Evolutionary conservation across 331 rosid species (phyloP).

Genomic region (Phaseolus coccineus): DNA sequence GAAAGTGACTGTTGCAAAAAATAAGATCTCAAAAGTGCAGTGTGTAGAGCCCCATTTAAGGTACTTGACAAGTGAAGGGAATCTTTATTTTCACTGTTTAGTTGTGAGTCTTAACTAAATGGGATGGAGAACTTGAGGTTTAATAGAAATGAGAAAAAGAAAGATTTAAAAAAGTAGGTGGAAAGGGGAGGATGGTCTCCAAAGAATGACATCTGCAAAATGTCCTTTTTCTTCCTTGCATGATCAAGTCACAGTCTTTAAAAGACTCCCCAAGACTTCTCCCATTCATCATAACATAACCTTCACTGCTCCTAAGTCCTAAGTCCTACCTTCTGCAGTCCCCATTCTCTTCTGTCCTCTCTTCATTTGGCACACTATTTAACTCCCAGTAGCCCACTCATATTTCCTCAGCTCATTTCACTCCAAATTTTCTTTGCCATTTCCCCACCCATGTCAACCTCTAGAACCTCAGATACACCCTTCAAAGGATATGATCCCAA

Average conservation of each 20-base stretch:
- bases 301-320: slow-evolving; percentile 34
- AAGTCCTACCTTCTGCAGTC: slow-evolving; percentile 21
- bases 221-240: slow-evolving; percentile 58
- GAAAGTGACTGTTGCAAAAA: slow-evolving; percentile 69
- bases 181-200: slow-evolving; percentile 56
- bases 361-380: slow-evolving; percentile 41
- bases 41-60: slow-evolving; percentile 53
- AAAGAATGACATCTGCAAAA: slow-evolving; percentile 67
- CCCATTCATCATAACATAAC: slow-evolving; percentile 46
- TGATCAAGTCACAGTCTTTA: slow-evolving; percentile 59
- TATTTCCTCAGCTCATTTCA: slow-evolving; percentile 23
- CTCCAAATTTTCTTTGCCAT: slow-evolving; percentile 33
- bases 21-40: slow-evolving; percentile 53
- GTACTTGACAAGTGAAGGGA: slow-evolving; percentile 61
- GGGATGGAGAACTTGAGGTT: slow-evolving; percentile 47
- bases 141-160: slow-evolving; percentile 59
- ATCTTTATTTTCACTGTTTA: slow-evolving; percentile 63
- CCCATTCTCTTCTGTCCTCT: slow-evolving; percentile 34
- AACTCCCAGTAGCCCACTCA: neutral
- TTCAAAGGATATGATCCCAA: slow-evolving; percentile 53
- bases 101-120: slow-evolving; percentile 51
- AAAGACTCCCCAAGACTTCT: slow-evolving; percentile 47
- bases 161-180: slow-evolving; percentile 55
- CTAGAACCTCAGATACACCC: slow-evolving; percentile 65
- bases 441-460: slow-evolving; percentile 70